Base-by-base conservation (phyloP, 176 grass and related monocot genomes). In the Juncus inflexus region DNA sequence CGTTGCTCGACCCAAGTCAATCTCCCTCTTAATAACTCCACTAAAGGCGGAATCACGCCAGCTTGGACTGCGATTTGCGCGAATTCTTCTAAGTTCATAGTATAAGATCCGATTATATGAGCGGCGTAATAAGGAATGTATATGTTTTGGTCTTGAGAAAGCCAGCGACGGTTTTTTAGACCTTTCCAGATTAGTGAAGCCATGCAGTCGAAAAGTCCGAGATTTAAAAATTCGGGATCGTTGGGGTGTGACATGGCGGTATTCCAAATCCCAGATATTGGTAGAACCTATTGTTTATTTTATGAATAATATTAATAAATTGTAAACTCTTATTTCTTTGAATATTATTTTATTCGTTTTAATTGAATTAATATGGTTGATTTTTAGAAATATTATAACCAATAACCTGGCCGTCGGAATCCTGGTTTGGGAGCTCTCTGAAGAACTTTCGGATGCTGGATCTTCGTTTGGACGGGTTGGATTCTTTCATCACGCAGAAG, bases 71-170 rank as follows among this genome's bases (percentile, higher is more conserved):
- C 94, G 55, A 72, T 84, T 63, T 92, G 83, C 13, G 94, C 88
- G 69, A 99, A 99, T 58, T 92, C 94, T 65, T 92, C 94, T 89
- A 99, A 87, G 82, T 99, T 99, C 94, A 99, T 99, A n/a, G 94
- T 92, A 53, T 99, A 99, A 3, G 94, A 99, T 62, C 94, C 94
- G 77, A 99, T 99, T 77, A 99, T 83, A 63, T 99, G 94, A 7
- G 94, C 94, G 16, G 88, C 94, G 66, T 99, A 99, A 75, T 99
- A 99, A 3, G 94, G 94, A 64, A 99, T 83, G 65, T 99, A 99
- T 51, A 99, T 90, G 70, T 99, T 99, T 77, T 99, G 94, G 73
- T 99, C 94, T 75, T 92, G 85, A 39, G 83, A 81, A 74, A 99
- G 88, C 94, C 94, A 99, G 19, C 85, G 94, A 67, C 94, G 80